Percentiles rank a stretch among this genome's conserved stretches.
Evolutionary conservation across 2,329 filamentous ascomycete genomes (phyloP).

Genomic region (Nothomitra cinnamomea): DNA sequence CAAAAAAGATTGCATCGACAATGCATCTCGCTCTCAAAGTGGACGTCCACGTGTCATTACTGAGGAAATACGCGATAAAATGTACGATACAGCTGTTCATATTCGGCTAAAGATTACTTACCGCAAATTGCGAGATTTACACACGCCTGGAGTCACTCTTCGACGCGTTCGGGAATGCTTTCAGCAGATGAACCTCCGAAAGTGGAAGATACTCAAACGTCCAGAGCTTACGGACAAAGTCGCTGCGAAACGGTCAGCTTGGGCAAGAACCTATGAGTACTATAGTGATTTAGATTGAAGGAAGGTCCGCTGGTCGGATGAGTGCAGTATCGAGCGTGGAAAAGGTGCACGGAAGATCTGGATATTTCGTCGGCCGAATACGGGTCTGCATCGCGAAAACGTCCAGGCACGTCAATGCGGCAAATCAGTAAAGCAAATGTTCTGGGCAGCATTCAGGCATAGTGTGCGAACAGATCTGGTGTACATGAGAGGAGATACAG

Average conservation of each 20-base stretch:
- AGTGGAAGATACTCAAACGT: too few relatives aligned
- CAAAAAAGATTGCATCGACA: not conserved
- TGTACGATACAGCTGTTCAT: not conserved
- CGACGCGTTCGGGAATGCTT: not conserved
- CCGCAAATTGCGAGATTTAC: not conserved
- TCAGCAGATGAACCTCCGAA: not conserved
- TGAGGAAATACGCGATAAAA: not conserved
- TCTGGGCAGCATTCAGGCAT: too few relatives aligned
- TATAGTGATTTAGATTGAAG: not conserved
- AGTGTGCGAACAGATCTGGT: too few relatives aligned
- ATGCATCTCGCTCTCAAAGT: not conserved
- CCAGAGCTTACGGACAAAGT: not conserved
- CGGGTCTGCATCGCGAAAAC: not conserved
- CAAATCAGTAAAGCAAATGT: conserved; percentile 1
- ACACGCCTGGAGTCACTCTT: not conserved
- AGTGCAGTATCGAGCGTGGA: not conserved
- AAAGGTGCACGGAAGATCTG: not conserved
- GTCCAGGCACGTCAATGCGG: not conserved
- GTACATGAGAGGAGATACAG: too few relatives aligned
- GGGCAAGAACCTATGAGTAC: not conserved
- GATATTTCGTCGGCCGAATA: not conserved
- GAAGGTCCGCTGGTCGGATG: not conserved
- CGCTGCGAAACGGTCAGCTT: not conserved
- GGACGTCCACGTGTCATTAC: too few relatives aligned
- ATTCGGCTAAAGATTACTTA: not conserved